Base-by-base conservation (phyloP, 306 rosid species). In the Comarum palustre region DNA sequence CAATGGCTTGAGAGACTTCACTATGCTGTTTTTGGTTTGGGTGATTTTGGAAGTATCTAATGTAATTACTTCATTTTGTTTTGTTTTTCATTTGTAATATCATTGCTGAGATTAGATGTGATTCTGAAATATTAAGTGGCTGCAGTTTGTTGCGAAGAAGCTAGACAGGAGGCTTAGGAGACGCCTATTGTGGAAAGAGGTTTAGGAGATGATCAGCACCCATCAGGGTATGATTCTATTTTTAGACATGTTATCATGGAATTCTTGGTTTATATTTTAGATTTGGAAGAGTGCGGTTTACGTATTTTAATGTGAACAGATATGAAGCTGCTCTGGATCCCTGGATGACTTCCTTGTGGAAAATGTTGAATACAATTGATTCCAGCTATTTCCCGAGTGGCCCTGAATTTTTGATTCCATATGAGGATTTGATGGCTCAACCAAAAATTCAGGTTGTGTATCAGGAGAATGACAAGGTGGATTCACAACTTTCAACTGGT, bases 131-230 rank as follows among this genome's bases (percentile, higher is more conserved):
- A 32, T 54, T 7, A 14, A 4, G 19, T 22, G 38, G 51, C 57
- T 76, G 80, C 92, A 89, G 98, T 91, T 94, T 88, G 98, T 91
- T 48, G 97, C 95, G 17, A 94, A 94, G 89, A 94, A 91, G 88
- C 90, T 94, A 58, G 98, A 94, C 84, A 89, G 87, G 77, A 87
- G 98, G 74, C 91, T 91, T 60, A 95, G 68, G 98, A 91, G 72
- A 81, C 66, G 32, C 63, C 95, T 76, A 77, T 94, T 36, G 20
- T 91, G 46, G 90, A 85, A 81, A 91, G 79, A 74, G 98, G 97
- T 54, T 83, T 94, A 82, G 97, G 97, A 73, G 98, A 94, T 80
- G 98, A 94, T 83, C 97, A 94, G 78, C 96, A 89, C 66, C 97
- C 89, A 10, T 91, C 97, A 45, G 97, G 98, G 98, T 94, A 89